Evolutionary conservation across 139 green algal species (phyloP).

Genomic region (Closterium sp.): DNA sequence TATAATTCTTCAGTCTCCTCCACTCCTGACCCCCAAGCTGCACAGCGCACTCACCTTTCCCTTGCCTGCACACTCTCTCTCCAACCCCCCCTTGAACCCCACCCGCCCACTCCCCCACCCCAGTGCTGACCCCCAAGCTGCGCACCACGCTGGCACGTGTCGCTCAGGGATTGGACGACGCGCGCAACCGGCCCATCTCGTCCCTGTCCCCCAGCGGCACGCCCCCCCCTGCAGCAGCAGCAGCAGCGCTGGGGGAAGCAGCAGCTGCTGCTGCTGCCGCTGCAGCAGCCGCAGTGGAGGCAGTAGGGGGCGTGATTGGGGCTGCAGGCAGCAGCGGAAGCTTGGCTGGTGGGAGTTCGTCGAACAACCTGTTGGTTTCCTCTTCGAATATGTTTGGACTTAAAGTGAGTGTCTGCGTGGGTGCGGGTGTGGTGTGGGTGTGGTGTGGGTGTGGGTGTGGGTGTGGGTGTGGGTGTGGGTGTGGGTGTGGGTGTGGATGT

Average conservation of each 20-base stretch:
- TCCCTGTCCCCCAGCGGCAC: background rate
- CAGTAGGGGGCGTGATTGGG: background rate
- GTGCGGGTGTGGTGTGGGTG: background rate
- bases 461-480: no score
- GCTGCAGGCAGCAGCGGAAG: background rate
- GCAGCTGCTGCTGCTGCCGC: background rate
- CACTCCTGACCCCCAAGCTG: no score
- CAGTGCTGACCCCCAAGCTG: conserved; percentile 38
- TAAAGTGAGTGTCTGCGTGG: background rate
- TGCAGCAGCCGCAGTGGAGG: background rate
- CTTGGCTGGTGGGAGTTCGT: background rate
- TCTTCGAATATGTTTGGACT: background rate
- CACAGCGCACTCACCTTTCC: background rate
- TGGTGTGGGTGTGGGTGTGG: background rate
- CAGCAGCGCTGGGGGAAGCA: background rate
- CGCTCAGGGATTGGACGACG: conserved; percentile 18
- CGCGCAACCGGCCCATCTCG: background rate
- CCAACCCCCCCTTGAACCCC: background rate
- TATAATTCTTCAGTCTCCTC: no score
- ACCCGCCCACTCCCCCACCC: background rate
- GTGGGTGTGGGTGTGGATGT: no score
- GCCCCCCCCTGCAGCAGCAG: background rate
- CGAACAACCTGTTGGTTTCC: background rate
- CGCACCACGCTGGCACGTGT: conserved; percentile 32
- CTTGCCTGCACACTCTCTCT: background rate